Percentiles rank a stretch among this genome's conserved stretches.
These are phyloP conservation scores for Russula brevipes DNA, from an alignment of 768 basidiomycete species.

Conservation along the genomic window DNA sequence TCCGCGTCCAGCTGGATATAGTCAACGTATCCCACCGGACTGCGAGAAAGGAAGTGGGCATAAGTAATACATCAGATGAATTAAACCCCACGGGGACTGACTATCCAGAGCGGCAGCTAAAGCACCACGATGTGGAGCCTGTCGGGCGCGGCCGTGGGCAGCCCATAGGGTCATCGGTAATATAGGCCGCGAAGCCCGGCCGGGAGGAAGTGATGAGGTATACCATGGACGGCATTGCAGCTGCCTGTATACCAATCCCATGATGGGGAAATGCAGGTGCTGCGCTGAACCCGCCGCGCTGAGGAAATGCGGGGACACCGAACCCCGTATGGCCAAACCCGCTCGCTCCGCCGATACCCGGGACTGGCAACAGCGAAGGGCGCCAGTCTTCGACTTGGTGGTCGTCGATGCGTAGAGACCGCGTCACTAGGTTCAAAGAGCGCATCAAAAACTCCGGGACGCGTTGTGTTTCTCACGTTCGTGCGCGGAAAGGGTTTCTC, in stretches of 20 bases:
- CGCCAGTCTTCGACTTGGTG: conserved; percentile 14
- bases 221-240: conserved; percentile 4
- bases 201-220: background rate
- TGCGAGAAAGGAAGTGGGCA: background rate
- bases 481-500: background rate
- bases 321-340: background rate
- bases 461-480: no score
- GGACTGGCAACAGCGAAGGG: background rate
- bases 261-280: background rate
- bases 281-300: no score
- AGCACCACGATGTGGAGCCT: conserved; percentile 19
- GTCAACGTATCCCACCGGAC: conserved; percentile 15
- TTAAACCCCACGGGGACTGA: background rate
- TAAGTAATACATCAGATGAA: background rate
- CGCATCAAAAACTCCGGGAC: no score
- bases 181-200: conserved; percentile 7
- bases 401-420: conserved; percentile 7
- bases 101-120: conserved; percentile 13
- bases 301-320: background rate
- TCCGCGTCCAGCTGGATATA: conserved; percentile 23
- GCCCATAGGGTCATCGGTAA: conserved; percentile 22
- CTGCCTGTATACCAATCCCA: background rate
- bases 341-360: background rate
- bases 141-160: conserved; percentile 3
- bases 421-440: conserved; percentile 2